Evolutionary conservation across 441 rosid genomes (phyloP).

Genomic region (Populus hybrid): DNA sequence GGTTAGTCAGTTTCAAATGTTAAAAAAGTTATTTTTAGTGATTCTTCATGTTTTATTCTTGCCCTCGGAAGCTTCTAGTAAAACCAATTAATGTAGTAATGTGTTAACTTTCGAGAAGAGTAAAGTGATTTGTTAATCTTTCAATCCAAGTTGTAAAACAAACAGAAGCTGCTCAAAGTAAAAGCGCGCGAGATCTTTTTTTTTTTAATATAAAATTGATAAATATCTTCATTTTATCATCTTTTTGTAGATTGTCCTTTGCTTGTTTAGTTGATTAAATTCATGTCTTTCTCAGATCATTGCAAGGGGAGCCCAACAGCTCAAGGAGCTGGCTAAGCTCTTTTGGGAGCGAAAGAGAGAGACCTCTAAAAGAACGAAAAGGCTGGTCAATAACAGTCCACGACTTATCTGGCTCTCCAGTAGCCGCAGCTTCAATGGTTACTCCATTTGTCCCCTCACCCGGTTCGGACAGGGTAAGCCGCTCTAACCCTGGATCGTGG

Average conservation of each 20-base stretch:
- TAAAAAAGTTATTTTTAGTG: neutral
- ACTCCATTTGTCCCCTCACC: slow-evolving; percentile 93
- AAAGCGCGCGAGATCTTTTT: neutral
- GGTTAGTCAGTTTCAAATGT: slow-evolving; percentile 46
- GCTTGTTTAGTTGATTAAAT: neutral
- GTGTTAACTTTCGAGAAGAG: neutral
- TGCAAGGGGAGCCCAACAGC: slow-evolving; percentile 47
- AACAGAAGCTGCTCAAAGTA: neutral
- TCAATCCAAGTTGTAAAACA: neutral
- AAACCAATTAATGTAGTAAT: neutral
- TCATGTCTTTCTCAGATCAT: slow-evolving; percentile 39
- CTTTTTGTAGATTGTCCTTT: neutral
- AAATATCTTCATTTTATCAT: neutral
- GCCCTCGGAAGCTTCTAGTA: neutral
- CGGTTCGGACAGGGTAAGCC: slow-evolving; percentile 82
- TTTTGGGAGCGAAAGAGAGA: slow-evolving; percentile 78
- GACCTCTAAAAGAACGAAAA: slow-evolving; percentile 69
- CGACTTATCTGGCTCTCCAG: slow-evolving; percentile 87
- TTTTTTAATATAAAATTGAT: too few relatives aligned
- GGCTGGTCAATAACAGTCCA: slow-evolving; percentile 94
- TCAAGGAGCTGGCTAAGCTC: slow-evolving; percentile 67
- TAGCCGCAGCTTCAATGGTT: slow-evolving; percentile 81
- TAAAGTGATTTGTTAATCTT: neutral
- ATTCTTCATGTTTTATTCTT: slow-evolving; percentile 11
- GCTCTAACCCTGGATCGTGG: slow-evolving; percentile 88